These are phyloP conservation scores for Berberis thunbergii DNA, from an alignment of 164 flowering plant genomes.

Conservation along the genomic window DNA sequence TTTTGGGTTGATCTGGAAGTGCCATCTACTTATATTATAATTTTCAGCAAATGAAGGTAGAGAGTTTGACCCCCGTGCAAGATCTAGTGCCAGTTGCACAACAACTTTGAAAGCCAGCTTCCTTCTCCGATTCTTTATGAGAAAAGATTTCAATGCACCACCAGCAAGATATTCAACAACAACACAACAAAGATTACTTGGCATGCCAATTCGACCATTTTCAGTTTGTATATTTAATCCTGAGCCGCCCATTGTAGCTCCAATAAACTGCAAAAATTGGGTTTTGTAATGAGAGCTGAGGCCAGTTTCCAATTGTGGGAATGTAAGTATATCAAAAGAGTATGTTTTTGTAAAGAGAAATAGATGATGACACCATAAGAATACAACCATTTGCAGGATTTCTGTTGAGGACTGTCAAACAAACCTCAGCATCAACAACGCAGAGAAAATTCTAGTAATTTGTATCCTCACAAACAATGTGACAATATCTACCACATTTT, in stretches of 20 bases:
- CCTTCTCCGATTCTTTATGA: constrained; percentile 75
- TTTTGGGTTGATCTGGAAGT: constrained; percentile 26
- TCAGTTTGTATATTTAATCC: constrained; percentile 68
- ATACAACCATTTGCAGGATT: too few relatives aligned
- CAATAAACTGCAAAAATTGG: constrained; percentile 64
- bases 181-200: constrained; percentile 77
- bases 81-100: constrained; percentile 83
- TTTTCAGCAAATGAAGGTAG: not conserved
- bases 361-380: too few relatives aligned
- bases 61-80: constrained; percentile 72
- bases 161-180: constrained; percentile 92
- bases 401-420: too few relatives aligned
- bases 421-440: too few relatives aligned
- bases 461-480: too few relatives aligned
- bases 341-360: not conserved
- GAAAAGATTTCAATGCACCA: constrained; percentile 73
- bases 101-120: constrained; percentile 85
- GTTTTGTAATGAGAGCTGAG: not conserved
- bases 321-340: not conserved
- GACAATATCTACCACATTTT: too few relatives aligned
- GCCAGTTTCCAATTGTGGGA: not conserved
- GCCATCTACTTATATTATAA: not conserved
- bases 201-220: constrained; percentile 72
- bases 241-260: constrained; percentile 84
- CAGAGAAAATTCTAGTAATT: too few relatives aligned